Base-by-base conservation (phyloP, 2,329 filamentous ascomycete genomes). In the Pseudogymnoascus verrucosus region DNA sequence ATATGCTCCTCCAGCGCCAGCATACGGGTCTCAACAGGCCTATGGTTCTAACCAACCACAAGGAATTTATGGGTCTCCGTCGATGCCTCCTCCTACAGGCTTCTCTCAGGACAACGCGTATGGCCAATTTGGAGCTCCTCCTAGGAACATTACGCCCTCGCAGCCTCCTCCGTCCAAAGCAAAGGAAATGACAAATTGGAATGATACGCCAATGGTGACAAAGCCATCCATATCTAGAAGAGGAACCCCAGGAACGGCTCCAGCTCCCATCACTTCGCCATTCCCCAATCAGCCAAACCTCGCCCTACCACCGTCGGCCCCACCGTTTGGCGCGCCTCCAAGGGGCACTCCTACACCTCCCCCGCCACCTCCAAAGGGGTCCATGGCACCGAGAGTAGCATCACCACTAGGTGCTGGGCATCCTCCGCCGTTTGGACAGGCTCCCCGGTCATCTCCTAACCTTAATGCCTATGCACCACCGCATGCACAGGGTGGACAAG, bases 141-240 rank as follows among this genome's bases (percentile, higher is more conserved):
- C 85, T 64, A 85, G 89, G 66, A 86, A 84, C 65, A 81, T 84
- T 26, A 87, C 85, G 37, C 83, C 87, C n/a, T 88, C 90, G 11
- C 82, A 82, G 23, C 81, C 85, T 42, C 87, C 91, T 21, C 85
- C 90, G 16, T 85, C 90, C 8, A 86, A 85, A 71, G 80, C 84
- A 64, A 88, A 87, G 72, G 88, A 89, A 67, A 87, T 88, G 67
- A 85, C 88, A 28, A 89, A 90, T 69, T 99, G 95, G 95, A 99
- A 99, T 70, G 95, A 99, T 75, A 89, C 96, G 61, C 95, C 95
- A 1, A 84, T 96, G 71, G 89, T 98, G 54, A 82, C 85, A 54
- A 91, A 93, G 78, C 82, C 89, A n/a, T 83, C 84, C 12, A 69
- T 63, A 54, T 83, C 88, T 21, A 86, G 93, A 68, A 85, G 88